Base-by-base conservation (phyloP, 2,329 filamentous ascomycete genomes). In the Teratosphaeria destructans region DNA sequence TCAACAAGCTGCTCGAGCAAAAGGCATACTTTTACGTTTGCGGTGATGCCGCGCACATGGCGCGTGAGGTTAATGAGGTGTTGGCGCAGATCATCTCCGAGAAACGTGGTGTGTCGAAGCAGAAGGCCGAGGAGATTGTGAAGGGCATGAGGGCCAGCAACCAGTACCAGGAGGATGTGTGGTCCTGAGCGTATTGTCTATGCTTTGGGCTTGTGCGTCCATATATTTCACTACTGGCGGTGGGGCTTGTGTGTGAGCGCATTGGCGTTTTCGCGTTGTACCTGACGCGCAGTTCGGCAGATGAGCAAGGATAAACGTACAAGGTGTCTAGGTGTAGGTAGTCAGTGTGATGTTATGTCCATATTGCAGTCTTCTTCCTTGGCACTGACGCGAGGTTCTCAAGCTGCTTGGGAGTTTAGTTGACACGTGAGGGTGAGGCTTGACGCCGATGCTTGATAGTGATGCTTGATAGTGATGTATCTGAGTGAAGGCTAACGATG, bases 21-120 rank as follows among this genome's bases (percentile, higher is more conserved):
- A 86, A 86, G 71, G 94, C 90, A 5, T 96, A 94, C 77, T 92
- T 99, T 74, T 99, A 99, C 74, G 93, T 99, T 60, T 99, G 95
- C 70, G 94, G 94, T 77, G 94, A 99, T 72, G 95, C 95, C 0
- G 89, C 94, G 59, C 92, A 96, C 78, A 96, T 81, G 75, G 75
- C 76, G 14, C 68, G 74, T 34, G 76, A 78, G 65, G 75, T 78
- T 35, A 72, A 95, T 73, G 81, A 86, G 27, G 85, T 90, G n/a
- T 81, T 99, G 52, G 87, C 82, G 29, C 86, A 95, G 72, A 95
- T 97, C 70, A 86, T 99, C 67, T 81, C 91, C 29, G 85, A 92
- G 72, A 83, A 95, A 74, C 84, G 94, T 58, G 88, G 88, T 56
- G 82, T 97, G 60, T 81, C 90, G 1, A 87, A 93, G 69, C 80